These are phyloP conservation scores for Epicoccum nigrum DNA, from an alignment of 2,329 filamentous ascomycete genomes.

Conservation along the genomic window DNA sequence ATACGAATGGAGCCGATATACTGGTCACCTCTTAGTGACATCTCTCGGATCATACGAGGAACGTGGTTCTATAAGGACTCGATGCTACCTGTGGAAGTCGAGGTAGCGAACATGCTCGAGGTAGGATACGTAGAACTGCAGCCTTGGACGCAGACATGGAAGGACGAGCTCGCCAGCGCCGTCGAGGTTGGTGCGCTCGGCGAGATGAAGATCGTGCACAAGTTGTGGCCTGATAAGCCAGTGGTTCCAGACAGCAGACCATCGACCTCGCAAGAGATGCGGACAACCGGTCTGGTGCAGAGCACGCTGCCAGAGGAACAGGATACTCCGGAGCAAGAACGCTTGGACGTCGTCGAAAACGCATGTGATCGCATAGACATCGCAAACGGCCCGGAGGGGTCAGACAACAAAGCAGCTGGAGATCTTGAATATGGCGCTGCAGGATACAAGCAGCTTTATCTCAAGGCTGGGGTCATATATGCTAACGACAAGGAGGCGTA, in stretches of 20 bases:
- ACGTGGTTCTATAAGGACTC: slow-evolving; percentile 99
- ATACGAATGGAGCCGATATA: slow-evolving; percentile 93
- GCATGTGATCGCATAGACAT: slow-evolving; percentile 57
- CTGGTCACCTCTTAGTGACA: slow-evolving; percentile 92
- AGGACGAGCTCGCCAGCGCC: slow-evolving; percentile 86
- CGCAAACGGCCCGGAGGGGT: slow-evolving; percentile 52
- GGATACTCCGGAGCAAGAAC: slow-evolving; percentile 53
- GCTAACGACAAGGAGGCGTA: slow-evolving; percentile 78
- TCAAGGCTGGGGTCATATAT: slow-evolving; percentile 84
- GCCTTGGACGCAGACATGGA: slow-evolving; percentile 92
- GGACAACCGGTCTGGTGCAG: slow-evolving; percentile 37
- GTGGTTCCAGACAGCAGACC: slow-evolving; percentile 57
- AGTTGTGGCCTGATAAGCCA: slow-evolving; percentile 75
- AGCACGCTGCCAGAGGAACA: slow-evolving; percentile 43
- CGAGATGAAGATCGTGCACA: slow-evolving; percentile 88
- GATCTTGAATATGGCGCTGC: slow-evolving; percentile 50
- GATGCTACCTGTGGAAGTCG: slow-evolving; percentile 85
- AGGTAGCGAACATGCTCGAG: slow-evolving; percentile 90
- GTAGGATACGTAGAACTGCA: slow-evolving; percentile 85
- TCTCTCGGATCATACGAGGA: slow-evolving; percentile 79
- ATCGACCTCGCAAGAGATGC: slow-evolving; percentile 45
- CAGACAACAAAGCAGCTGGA: slow-evolving; percentile 57
- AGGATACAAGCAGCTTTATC: slow-evolving; percentile 65
- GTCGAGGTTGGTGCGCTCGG: slow-evolving; percentile 87
- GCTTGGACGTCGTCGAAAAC: slow-evolving; percentile 51